Base-by-base conservation (phyloP, 2,329 filamentous ascomycete genomes). In the Phialophora tarda region DNA sequence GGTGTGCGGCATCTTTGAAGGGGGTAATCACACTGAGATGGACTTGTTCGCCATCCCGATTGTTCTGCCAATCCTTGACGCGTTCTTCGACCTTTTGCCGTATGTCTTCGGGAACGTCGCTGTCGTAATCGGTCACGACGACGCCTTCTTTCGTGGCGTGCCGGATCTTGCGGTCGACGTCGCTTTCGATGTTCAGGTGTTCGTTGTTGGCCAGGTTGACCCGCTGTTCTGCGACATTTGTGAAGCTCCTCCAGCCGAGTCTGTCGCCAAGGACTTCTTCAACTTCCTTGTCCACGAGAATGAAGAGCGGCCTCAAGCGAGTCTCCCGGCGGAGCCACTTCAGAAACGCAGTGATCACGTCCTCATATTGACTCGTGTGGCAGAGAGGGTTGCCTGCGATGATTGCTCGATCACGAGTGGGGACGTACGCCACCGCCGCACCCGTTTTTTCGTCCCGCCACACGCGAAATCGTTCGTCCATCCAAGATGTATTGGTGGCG, bases 401-500 rank as follows among this genome's bases (percentile, higher is more conserved):
- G 79, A 94, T 91, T 59, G 88, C 89, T 70, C 89, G 91, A 67
- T 88, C 89, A 72, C 86, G 87, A 69, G 89, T 84, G 58, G 86
- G 85, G 5, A 91, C 89, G 74, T 89, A 94, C 6, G 91, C 91
- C 41, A 94, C 83, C 11, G 91, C 91, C 0, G 91, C 91, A 48
- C 91, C 91, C 1, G 89, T 91, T 26, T 81, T 77, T 1, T 83
- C 78, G 74, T 94, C 90, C 26, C 91, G 87, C 90, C 90, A 95
- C 62, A 93, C 86, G 68, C 89, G 82, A 74, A 91, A 94, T 12
- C 91, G 86, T n/a, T 91, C 89, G 75, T 94, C 91, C 4, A 93
- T 84, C 91, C 91, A 94, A 0, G 91, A 92, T 0, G 91, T 95
- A 77, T 94, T 94, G 69, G 90, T 91, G 1, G 91, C 91, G 75